Evolutionary conservation across 768 basidiomycete genomes (phyloP), one percentile per base, ranked within the genome.

Genomic region (Mycena belliarum): DNA sequence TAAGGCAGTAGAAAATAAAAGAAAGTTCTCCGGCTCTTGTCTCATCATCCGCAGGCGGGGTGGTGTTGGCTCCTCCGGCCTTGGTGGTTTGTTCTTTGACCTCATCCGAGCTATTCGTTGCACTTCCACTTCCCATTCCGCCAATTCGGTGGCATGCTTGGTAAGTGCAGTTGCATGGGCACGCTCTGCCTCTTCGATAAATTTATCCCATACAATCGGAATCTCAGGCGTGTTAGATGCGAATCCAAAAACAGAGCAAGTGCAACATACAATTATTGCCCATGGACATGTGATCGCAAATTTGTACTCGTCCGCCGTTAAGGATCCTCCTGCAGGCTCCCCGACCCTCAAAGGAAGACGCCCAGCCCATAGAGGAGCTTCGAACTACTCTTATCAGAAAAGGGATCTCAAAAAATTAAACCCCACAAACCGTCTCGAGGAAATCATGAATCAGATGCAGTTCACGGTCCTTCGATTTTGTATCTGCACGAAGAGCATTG

Each of bases 291-390:
- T 66, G 1, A 52, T 48, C 0, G 65, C 40, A 24, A 66, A 57
- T 52, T 68, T 68, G 32, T 67, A 70, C 32, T 70, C 68, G 47
- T 70, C 68, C 7, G 68, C 68, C 18, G 59, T 63, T 5, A 68
- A 57, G 4, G 57, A 62, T 8, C 68, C 67, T 7, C 68, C 68
- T 10, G 56, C 56, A 15, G 56, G 33, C 28, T 57, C 56, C 6
- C 56, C 56, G 1, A 57, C 56, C 6, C 56, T 18, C 6, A 51
- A 10, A 2, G 42, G 67, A 51, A 33, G 64, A 56, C 49, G 33
- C 0, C 56, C 56, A 1, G 49, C 56, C 49, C 55, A 57, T 1
- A 38, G 15, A 7, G 49, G 55, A 12, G 55, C 24, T 45, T 57
- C 67, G 49, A 64, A 63, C 65, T 69, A 21, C n/a, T 9, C 8